Percentiles rank a stretch among this genome's conserved stretches.
These are phyloP conservation scores for Colletotrichum scovillei DNA, from an alignment of 2,329 filamentous ascomycete species.

Conservation along the genomic window DNA sequence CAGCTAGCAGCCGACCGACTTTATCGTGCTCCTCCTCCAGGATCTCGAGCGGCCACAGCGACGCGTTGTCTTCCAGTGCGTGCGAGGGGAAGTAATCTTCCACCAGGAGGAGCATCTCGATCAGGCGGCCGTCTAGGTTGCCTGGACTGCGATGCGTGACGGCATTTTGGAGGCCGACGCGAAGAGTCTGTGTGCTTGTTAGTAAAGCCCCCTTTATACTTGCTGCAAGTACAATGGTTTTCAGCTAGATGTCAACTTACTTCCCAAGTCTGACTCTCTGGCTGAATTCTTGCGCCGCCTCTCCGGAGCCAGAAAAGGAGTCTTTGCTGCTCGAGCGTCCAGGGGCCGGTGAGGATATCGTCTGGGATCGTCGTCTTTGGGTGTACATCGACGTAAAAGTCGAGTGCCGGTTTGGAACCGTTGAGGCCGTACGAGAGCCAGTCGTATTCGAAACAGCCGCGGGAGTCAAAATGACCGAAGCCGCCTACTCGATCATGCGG, in stretches of 20 bases:
- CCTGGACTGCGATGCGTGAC: conserved; percentile 28
- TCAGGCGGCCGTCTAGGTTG: conserved; percentile 23
- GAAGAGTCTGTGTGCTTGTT: conserved; percentile 16
- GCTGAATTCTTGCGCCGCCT: conserved; percentile 48
- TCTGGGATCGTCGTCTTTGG: conserved; percentile 51
- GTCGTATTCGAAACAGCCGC: conserved; percentile 50
- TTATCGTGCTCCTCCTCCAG: conserved; percentile 29
- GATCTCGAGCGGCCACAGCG: conserved; percentile 28
- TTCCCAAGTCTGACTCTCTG: conserved; percentile 54
- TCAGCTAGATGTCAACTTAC: background rate
- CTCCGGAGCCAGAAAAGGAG: conserved; percentile 60
- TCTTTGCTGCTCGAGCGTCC: conserved; percentile 50
- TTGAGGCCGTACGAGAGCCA: conserved; percentile 38
- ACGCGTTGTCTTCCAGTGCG: background rate
- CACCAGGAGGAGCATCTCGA: conserved; percentile 23
- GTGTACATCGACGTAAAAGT: conserved; percentile 50
- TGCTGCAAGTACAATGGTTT: background rate
- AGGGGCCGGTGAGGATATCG: conserved; percentile 54
- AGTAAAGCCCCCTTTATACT: conserved; percentile 40
- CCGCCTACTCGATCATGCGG: conserved; percentile 40
- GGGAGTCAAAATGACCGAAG: conserved; percentile 45
- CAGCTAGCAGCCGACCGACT: conserved; percentile 7
- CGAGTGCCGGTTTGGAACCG: conserved; percentile 15
- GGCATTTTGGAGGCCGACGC: conserved; percentile 22
- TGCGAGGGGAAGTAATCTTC: conserved; percentile 23